A percentile compares a stretch with the other conserved stretches of the same genome.
phyloP scores from a whole-genome alignment of 352 stramenopile genomes.

The Globisporangium radiosum region DNA sequence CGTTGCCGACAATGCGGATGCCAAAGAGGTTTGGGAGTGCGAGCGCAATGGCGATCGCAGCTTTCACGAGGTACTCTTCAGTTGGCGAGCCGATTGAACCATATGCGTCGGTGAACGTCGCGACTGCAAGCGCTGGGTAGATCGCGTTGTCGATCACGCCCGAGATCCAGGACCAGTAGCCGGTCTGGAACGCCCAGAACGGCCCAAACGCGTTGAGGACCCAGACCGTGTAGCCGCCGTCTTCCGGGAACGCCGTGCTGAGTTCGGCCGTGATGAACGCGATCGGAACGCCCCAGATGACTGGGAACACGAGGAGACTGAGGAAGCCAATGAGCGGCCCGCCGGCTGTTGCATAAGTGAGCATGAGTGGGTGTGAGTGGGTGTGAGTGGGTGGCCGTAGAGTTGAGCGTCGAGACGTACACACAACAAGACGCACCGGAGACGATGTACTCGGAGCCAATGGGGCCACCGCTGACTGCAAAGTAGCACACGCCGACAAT shows the following conservation, averaged over 20 bases:
- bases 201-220: slow-evolving; percentile 87
- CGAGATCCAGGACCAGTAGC: slow-evolving; percentile 81
- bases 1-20: slow-evolving; percentile 80
- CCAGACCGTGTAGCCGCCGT: slow-evolving; percentile 85
- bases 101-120: slow-evolving; percentile 34
- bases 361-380: too few species aligned
- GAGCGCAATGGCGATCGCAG: slow-evolving; percentile 28
- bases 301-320: slow-evolving; percentile 80
- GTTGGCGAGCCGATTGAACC: slow-evolving; percentile 21
- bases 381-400: neutral
- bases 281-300: slow-evolving; percentile 89
- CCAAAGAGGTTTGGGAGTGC: slow-evolving; percentile 38
- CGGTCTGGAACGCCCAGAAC: slow-evolving; percentile 82
- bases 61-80: slow-evolving; percentile 38
- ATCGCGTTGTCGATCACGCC: slow-evolving; percentile 91
- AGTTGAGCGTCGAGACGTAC: neutral
- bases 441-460: slow-evolving; percentile 38
- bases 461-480: slow-evolving; percentile 32
- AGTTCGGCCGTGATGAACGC: slow-evolving; percentile 91
- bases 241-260: slow-evolving; percentile 83
- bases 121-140: slow-evolving; percentile 79
- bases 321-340: slow-evolving; percentile 76
- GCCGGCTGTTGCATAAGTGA: slow-evolving; percentile 13
- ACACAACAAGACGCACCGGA: slow-evolving; percentile 18
- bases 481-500: slow-evolving; percentile 59